These are phyloP conservation scores for Calonectria pseudoturangicola DNA, from an alignment of 2,329 filamentous ascomycete species.

Conservation along the genomic window DNA sequence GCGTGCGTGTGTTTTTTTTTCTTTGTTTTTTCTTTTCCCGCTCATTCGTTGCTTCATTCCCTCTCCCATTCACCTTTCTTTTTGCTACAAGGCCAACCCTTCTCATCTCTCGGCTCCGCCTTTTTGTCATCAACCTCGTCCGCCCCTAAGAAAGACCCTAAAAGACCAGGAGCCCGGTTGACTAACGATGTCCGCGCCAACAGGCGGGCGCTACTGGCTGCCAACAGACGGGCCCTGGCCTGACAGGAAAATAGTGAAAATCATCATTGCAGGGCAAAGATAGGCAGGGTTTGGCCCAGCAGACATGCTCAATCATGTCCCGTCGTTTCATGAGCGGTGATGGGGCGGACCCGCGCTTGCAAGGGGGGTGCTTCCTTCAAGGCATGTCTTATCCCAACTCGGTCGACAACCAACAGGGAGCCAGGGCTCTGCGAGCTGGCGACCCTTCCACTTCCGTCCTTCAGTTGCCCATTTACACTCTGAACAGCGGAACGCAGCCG, in stretches of 20 bases:
- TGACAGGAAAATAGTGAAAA: conserved; percentile 33
- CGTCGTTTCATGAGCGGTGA: conserved; percentile 45
- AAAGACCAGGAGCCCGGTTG: conserved; percentile 17
- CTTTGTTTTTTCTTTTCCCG: not conserved
- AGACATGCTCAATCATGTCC: conserved; percentile 47
- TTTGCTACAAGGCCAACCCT: not conserved
- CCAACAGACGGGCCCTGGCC: conserved; percentile 32
- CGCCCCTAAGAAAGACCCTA: not conserved
- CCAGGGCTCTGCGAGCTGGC: conserved; percentile 6
- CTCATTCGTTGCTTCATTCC: not conserved
- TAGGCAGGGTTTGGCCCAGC: conserved; percentile 14
- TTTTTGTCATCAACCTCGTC: conserved; percentile 8
- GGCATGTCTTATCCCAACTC: conserved; percentile 42
- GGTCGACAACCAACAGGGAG: conserved; percentile 24
- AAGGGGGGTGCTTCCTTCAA: conserved; percentile 36
- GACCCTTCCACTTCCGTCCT: conserved; percentile 19
- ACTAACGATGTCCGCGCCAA: conserved; percentile 18
- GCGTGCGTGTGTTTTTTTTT: not conserved
- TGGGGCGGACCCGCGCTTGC: conserved; percentile 41
- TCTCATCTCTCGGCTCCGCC: conserved; percentile 8
- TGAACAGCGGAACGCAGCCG: conserved; percentile 4
- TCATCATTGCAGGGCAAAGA: conserved; percentile 30
- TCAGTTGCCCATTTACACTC: conserved; percentile 14
- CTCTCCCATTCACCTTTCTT: conserved; percentile 18
- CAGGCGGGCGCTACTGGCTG: conserved; percentile 31